A percentile compares a stretch with the other conserved stretches of the same genome.
Conservation (phyloP, 1,284 basidiomycete species). For the Cryptococcus floricola region DNA sequence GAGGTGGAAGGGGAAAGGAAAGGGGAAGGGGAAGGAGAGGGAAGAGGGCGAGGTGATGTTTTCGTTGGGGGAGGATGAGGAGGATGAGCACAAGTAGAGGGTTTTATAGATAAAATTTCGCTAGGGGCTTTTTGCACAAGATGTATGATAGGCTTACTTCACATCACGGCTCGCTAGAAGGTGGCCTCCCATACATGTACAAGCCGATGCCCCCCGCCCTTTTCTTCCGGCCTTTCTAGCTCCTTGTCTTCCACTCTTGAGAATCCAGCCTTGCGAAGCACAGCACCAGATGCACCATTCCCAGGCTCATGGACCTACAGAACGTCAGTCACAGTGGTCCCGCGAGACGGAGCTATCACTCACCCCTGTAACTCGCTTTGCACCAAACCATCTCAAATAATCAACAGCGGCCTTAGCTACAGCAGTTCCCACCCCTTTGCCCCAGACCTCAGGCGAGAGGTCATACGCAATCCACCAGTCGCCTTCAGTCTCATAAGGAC, state of each 20-base stretch:
- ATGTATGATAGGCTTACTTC: neutral
- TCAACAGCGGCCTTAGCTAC: neutral
- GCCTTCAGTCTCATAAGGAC: neutral
- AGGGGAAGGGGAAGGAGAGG: slow-evolving; percentile 35
- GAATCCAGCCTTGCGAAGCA: neutral
- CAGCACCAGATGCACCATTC: neutral
- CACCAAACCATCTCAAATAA: neutral
- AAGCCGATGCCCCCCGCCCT: neutral
- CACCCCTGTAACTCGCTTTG: neutral
- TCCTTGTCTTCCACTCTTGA: neutral
- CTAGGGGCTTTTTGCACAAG: neutral
- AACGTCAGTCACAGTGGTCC: too few species aligned
- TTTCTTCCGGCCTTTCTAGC: neutral
- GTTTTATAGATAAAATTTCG: neutral
- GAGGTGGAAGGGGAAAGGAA: slow-evolving; percentile 19
- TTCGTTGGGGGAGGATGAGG: slow-evolving; percentile 52
- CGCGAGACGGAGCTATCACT: neutral
- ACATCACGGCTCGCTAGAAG: too few species aligned
- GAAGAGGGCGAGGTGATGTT: slow-evolving; percentile 53
- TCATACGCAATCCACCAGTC: neutral
- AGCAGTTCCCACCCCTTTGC: neutral
- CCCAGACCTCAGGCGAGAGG: neutral
- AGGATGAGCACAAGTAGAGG: slow-evolving; percentile 3
- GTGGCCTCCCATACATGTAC: neutral
- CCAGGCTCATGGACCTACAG: neutral